Evolutionary conservation across 2,329 filamentous ascomycete species (phyloP).

Genomic region (Fusarium tanahbumbuense): DNA sequence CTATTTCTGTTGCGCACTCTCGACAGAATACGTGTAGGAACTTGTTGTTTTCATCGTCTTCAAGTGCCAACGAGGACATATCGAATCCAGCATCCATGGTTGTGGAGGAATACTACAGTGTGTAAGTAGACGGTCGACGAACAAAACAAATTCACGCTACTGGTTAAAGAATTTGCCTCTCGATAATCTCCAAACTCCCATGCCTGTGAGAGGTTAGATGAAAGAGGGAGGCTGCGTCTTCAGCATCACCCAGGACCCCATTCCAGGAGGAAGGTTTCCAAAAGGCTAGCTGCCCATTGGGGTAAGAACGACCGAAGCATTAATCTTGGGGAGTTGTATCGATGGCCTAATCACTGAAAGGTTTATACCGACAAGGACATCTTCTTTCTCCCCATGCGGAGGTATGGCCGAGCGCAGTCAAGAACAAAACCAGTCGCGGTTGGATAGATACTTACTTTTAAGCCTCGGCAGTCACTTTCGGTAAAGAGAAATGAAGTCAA

Average conservation of each 20-base stretch:
- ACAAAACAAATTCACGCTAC: conserved; percentile 10
- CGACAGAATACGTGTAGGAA: conserved; percentile 59
- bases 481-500: conserved; percentile 79
- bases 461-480: conserved; percentile 69
- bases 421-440: conserved; percentile 25
- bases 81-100: conserved; percentile 48
- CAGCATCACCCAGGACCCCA: conserved; percentile 55
- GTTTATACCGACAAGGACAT: conserved; percentile 64
- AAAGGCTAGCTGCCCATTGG: conserved; percentile 37
- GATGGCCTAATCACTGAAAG: conserved; percentile 68
- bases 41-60: conserved; percentile 39
- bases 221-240: conserved; percentile 55
- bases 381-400: conserved; percentile 66
- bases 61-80: conserved; percentile 46
- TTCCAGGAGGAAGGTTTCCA: conserved; percentile 55
- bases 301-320: conserved; percentile 48
- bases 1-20: conserved; percentile 59
- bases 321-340: conserved; percentile 77
- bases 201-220: conserved; percentile 60
- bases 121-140: conserved; percentile 41
- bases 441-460: conserved; percentile 52
- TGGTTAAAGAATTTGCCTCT: conserved; percentile 56
- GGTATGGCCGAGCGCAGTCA: conserved; percentile 13
- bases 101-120: conserved; percentile 54
- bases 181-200: conserved; percentile 61